A percentile compares a stretch with the other conserved stretches of the same genome.
Conservation (phyloP, 768 basidiomycete species). For the Asterophora lycoperdoides region DNA sequence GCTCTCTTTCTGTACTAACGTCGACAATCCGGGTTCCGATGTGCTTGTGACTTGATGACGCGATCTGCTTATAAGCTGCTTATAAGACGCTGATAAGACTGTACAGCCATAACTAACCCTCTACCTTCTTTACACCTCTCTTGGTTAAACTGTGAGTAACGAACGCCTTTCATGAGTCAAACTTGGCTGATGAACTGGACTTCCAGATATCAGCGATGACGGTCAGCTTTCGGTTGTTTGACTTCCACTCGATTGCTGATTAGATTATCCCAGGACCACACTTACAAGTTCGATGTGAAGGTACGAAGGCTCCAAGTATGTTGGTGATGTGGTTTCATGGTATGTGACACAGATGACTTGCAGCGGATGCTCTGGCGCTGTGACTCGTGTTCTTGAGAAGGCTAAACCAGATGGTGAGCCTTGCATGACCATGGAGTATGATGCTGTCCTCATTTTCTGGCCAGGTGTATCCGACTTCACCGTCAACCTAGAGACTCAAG, state of each 20-base stretch:
- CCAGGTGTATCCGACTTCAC: conserved; percentile 54
- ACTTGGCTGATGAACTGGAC: neutral
- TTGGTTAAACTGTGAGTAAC: neutral
- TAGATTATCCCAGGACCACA: conserved; percentile 29
- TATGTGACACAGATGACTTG: conserved; percentile 71
- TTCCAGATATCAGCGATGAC: conserved; percentile 7
- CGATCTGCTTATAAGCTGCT: conserved; percentile 16
- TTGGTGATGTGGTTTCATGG: neutral
- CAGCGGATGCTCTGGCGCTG: conserved; percentile 79
- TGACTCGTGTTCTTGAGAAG: conserved; percentile 70
- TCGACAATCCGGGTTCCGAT: conserved; percentile 4
- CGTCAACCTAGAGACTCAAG: conserved; percentile 65
- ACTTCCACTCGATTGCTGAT: conserved; percentile 2
- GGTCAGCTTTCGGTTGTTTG: conserved; percentile 1
- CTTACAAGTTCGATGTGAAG: conserved; percentile 84
- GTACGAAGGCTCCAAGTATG: conserved; percentile 29
- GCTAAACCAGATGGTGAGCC: conserved; percentile 44
- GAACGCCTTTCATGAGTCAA: neutral
- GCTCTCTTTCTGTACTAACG: too few species aligned
- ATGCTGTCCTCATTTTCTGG: neutral
- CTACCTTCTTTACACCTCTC: neutral
- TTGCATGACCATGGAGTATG: neutral
- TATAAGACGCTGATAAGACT: neutral
- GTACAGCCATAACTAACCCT: neutral
- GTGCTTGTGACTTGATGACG: conserved; percentile 9